phyloP scores from a whole-genome alignment of 306 rosid species.

The Aeschynomene evenia region DNA sequence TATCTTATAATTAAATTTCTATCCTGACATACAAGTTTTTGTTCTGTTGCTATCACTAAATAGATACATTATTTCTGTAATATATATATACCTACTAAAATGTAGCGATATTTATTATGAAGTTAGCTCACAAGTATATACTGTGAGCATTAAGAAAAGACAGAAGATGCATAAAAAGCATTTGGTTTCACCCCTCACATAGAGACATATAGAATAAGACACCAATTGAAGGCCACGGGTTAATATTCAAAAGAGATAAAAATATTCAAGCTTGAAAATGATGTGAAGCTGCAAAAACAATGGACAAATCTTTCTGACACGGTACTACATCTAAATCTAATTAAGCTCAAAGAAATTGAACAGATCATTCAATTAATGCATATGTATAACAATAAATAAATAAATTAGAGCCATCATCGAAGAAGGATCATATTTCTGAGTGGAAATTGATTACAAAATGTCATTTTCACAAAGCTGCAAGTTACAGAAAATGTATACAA shows the following conservation, averaged over 20 bases:
- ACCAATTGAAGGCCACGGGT: slow-evolving; percentile 6
- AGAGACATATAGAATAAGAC: neutral
- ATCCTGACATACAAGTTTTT: too few species aligned
- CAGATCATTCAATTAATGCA: too few species aligned
- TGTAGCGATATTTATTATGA: neutral
- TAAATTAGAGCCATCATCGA: neutral
- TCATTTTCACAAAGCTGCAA: neutral
- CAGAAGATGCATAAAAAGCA: neutral
- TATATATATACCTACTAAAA: too few species aligned
- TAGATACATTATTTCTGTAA: too few species aligned
- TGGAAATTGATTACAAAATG: neutral
- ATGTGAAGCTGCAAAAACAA: slow-evolving; percentile 10
- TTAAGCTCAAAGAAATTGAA: neutral
- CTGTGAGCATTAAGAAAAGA: neutral
- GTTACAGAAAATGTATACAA: neutral
- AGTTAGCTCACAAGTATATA: neutral
- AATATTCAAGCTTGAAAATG: neutral
- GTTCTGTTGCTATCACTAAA: too few species aligned
- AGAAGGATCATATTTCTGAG: neutral
- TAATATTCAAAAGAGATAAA: neutral
- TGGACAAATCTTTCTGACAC: slow-evolving; percentile 11
- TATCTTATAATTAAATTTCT: too few species aligned
- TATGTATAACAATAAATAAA: too few species aligned
- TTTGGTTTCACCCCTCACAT: neutral
- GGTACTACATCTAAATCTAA: neutral